Percentiles rank a stretch among this genome's conserved stretches.
phyloP scores from a whole-genome alignment of 2,329 filamentous ascomycete species.

The Plectosphaerella plurivora region DNA sequence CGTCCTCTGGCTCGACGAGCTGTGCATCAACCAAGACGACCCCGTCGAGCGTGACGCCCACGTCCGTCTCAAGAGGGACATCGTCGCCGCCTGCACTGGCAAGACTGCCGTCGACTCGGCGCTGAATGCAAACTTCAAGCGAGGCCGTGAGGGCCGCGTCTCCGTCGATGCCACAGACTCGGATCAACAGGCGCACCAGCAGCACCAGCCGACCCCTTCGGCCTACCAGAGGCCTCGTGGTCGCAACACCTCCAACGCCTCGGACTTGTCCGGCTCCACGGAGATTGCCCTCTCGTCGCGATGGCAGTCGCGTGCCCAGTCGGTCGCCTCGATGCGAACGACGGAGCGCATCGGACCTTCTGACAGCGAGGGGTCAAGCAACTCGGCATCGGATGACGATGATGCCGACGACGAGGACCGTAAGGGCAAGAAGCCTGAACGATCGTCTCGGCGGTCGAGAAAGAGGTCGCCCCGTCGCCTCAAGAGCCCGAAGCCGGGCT shows the following conservation, averaged over 20 bases:
- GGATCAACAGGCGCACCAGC: background rate
- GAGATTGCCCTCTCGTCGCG: background rate
- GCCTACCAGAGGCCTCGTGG: background rate
- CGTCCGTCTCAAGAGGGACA: conserved; percentile 9
- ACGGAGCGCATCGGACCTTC: background rate
- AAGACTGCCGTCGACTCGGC: conserved; percentile 5
- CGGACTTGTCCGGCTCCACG: conserved; percentile 1
- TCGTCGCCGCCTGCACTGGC: conserved; percentile 5
- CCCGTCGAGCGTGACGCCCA: conserved; percentile 8
- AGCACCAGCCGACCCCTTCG: background rate
- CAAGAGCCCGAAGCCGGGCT: background rate
- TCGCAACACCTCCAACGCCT: conserved; percentile 1
- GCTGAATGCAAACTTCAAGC: conserved; percentile 3
- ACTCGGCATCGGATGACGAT: background rate
- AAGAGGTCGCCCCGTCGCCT: background rate
- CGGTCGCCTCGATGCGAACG: background rate
- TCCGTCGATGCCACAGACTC: conserved; percentile 1
- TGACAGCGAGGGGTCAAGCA: background rate
- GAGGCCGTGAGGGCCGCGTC: background rate
- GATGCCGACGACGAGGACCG: background rate
- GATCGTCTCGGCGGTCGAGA: background rate
- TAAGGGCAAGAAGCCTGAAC: background rate
- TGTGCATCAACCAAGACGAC: conserved; percentile 12
- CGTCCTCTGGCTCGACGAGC: conserved; percentile 12
- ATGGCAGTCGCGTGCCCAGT: conserved; percentile 1